Conservation (phyloP, 495 filamentous ascomycete species). For the Tetracladium marchalianum region DNA sequence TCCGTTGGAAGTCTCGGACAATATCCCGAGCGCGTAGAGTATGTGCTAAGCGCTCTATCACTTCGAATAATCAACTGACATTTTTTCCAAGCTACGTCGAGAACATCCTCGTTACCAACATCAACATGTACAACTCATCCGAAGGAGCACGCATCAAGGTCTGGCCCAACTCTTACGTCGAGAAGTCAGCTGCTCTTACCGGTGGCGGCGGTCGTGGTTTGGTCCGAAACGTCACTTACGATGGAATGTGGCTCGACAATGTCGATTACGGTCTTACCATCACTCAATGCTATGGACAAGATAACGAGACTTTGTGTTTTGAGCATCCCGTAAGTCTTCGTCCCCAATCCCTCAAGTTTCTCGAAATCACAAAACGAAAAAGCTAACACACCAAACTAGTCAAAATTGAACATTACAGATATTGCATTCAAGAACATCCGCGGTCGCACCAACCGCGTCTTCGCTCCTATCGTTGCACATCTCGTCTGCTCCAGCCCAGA, state of each 20-base stretch:
- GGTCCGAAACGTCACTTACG: slow-evolving; percentile 38
- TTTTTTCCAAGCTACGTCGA: slow-evolving; percentile 42
- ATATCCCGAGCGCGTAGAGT: slow-evolving; percentile 31
- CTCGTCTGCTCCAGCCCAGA: slow-evolving; percentile 44
- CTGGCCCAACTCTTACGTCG: slow-evolving; percentile 45
- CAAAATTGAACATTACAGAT: slow-evolving; percentile 20
- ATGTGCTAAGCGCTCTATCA: background rate
- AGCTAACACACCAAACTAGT: slow-evolving; percentile 6
- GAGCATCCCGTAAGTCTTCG: slow-evolving; percentile 31
- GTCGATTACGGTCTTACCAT: slow-evolving; percentile 54
- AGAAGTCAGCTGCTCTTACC: slow-evolving; percentile 40
- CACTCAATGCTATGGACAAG: slow-evolving; percentile 54
- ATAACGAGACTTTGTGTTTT: slow-evolving; percentile 47
- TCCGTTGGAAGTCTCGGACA: slow-evolving; percentile 57
- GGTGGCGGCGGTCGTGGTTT: slow-evolving; percentile 46
- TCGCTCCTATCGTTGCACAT: slow-evolving; percentile 38
- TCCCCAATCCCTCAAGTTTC: too few relatives aligned
- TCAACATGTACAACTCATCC: slow-evolving; percentile 53
- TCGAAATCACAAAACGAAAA: too few relatives aligned
- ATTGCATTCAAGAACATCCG: slow-evolving; percentile 35
- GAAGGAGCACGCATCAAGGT: slow-evolving; percentile 61
- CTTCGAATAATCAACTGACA: background rate
- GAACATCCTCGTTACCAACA: slow-evolving; percentile 52
- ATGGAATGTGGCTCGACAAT: slow-evolving; percentile 42
- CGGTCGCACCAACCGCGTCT: slow-evolving; percentile 39